phyloP scores from a whole-genome alignment of 2,329 filamentous ascomycete species.

The Lecanicillium sp. region DNA sequence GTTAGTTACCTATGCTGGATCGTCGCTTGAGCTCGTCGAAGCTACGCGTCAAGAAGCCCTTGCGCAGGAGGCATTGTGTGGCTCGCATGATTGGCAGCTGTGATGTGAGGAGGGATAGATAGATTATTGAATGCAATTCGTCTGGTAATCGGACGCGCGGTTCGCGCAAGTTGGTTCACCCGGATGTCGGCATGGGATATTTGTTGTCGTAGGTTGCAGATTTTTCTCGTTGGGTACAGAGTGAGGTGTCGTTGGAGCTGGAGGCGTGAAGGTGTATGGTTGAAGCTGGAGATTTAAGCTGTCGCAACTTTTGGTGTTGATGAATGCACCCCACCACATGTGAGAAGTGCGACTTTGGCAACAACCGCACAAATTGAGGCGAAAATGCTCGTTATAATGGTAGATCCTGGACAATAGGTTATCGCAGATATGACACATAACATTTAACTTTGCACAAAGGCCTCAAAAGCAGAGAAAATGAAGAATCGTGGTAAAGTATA shows the following conservation, averaged over 20 bases:
- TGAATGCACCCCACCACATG: neutral
- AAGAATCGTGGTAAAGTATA: too few species aligned
- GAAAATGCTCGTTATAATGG: neutral
- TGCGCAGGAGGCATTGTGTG: conserved; percentile 37
- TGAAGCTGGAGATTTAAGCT: neutral
- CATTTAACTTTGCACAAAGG: neutral
- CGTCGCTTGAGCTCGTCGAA: conserved; percentile 54
- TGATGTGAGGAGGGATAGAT: conserved; percentile 1
- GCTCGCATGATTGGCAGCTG: conserved; percentile 38
- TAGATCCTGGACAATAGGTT: too few species aligned
- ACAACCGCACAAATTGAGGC: neutral
- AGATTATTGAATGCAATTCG: neutral
- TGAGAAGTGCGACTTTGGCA: too few species aligned
- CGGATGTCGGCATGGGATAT: conserved; percentile 18
- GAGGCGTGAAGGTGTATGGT: neutral
- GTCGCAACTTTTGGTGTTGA: neutral
- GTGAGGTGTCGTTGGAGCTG: neutral
- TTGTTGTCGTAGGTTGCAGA: neutral
- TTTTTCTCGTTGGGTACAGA: neutral
- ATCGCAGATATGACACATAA: neutral
- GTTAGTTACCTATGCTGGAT: conserved; percentile 45
- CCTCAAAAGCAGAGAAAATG: too few species aligned
- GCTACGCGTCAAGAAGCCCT: conserved; percentile 53
- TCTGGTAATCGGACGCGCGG: neutral
- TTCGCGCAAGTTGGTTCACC: conserved; percentile 26